Conservation (phyloP, 768 basidiomycete species). For the Auriscalpium vulgare region DNA sequence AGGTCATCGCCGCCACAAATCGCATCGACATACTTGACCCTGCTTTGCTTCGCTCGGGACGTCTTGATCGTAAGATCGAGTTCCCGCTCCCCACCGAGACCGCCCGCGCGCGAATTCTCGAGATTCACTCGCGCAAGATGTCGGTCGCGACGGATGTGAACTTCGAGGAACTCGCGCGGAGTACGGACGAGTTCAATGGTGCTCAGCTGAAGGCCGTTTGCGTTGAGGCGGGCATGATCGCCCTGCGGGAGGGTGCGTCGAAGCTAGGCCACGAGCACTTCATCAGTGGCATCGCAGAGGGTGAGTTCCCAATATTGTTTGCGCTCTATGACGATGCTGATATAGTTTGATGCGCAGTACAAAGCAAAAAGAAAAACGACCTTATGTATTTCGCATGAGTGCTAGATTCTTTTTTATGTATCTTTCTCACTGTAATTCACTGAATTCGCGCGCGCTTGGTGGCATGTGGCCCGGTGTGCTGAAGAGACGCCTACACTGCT, state of each 20-base stretch:
- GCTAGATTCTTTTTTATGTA: conserved; percentile 1
- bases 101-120: conserved; percentile 91
- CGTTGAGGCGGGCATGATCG: conserved; percentile 99
- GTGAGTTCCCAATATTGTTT: conserved; percentile 29
- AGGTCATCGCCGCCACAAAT: conserved; percentile 99
- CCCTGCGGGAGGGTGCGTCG: conserved; percentile 84
- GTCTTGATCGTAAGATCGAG: conserved; percentile 97
- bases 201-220: conserved; percentile 96
- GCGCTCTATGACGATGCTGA: conserved; percentile 1
- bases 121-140: conserved; percentile 98
- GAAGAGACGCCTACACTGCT: background rate
- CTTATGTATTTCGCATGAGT: conserved; percentile 86
- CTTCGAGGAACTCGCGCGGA: conserved; percentile 92
- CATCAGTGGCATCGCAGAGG: conserved; percentile 85
- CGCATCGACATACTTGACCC: conserved; percentile 98
- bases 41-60: conserved; percentile 94
- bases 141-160: conserved; percentile 81
- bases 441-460: conserved; percentile 2
- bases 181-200: conserved; percentile 98
- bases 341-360: conserved; percentile 48
- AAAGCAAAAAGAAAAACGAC: conserved; percentile 99
- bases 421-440: conserved; percentile 2
- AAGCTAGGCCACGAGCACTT: conserved; percentile 93
- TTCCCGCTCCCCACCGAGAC: conserved; percentile 96
- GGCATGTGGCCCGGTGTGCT: background rate